These are phyloP conservation scores for Suhomyces sp. DNA, from an alignment of 805 yeast genomes.

Conservation along the genomic window DNA sequence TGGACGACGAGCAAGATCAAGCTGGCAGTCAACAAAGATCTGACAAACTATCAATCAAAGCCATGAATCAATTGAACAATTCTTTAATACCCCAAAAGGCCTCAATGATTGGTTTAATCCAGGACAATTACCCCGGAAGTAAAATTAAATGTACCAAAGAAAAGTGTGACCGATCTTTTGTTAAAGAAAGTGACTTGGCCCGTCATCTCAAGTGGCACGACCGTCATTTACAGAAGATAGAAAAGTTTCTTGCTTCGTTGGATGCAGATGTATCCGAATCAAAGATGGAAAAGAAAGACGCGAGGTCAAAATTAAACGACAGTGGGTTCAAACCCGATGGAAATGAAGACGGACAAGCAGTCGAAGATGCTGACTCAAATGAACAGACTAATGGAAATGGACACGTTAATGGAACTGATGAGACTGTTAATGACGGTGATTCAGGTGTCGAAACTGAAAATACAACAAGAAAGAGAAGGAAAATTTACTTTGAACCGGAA, in stretches of 20 bases:
- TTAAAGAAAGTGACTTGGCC: slow-evolving; percentile 45
- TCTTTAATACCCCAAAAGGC: slow-evolving; percentile 5
- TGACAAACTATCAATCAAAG: slow-evolving; percentile 7
- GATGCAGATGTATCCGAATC: slow-evolving; percentile 11
- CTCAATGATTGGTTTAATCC: slow-evolving; percentile 37
- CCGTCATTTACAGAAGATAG: slow-evolving; percentile 30
- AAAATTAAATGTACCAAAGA: slow-evolving; percentile 46
- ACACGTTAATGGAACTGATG: no score
- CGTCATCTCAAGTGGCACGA: slow-evolving; percentile 58
- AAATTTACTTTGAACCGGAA: not conserved
- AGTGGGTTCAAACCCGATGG: not conserved
- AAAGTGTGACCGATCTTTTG: slow-evolving; percentile 55
- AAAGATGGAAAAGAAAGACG: no score
- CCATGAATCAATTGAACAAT: slow-evolving; percentile 8
- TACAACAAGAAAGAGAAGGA: slow-evolving; percentile 6
- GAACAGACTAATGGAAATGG: no score
- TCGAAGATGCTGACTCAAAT: no score
- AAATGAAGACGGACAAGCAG: no score
- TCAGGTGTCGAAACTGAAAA: no score
- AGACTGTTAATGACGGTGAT: no score
- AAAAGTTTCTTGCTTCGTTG: slow-evolving; percentile 26
- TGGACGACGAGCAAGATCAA: slow-evolving; percentile 1
- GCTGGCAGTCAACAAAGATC: not conserved
- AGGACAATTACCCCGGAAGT: slow-evolving; percentile 35
- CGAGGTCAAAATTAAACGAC: no score